These are phyloP conservation scores for Barnettozyma botsteinii DNA, from an alignment of 805 yeast species.

Conservation along the genomic window DNA sequence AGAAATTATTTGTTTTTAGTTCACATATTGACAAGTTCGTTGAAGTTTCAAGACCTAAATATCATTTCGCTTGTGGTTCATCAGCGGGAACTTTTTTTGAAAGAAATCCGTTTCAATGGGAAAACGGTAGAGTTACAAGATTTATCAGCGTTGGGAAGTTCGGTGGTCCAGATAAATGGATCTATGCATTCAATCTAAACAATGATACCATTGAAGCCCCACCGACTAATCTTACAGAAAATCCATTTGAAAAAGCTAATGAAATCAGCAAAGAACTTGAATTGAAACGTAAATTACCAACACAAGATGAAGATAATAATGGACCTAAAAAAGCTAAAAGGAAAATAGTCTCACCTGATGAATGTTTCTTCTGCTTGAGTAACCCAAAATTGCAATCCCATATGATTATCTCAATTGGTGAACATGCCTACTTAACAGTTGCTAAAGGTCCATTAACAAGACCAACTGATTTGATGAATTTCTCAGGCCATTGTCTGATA, in stretches of 20 bases:
- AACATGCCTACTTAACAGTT: constrained; percentile 58
- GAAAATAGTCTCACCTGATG: constrained; percentile 46
- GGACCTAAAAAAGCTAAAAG: constrained; percentile 18
- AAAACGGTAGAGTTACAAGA: constrained; percentile 42
- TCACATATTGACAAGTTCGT: constrained; percentile 42
- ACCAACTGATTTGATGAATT: constrained; percentile 41
- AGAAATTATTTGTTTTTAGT: constrained; percentile 41
- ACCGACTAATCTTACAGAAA: constrained; percentile 22
- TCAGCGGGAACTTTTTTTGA: constrained; percentile 46
- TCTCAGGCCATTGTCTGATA: constrained; percentile 78
- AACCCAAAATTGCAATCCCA: constrained; percentile 74
- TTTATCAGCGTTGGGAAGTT: constrained; percentile 60
- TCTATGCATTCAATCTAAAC: constrained; percentile 59
- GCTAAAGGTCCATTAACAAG: constrained; percentile 83
- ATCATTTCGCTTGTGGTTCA: constrained; percentile 58
- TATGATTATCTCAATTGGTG: constrained; percentile 73
- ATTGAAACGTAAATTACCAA: constrained; percentile 12
- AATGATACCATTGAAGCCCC: constrained; percentile 25
- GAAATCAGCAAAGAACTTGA: constrained; percentile 1
- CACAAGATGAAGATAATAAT: constrained; percentile 3
- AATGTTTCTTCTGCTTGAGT: constrained; percentile 80
- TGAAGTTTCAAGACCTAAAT: constrained; percentile 46
- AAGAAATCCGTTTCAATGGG: constrained; percentile 54
- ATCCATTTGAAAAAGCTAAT: constrained; percentile 26
- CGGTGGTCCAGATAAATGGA: constrained; percentile 58